These are phyloP conservation scores for Rhynchosporium agropyri DNA, from an alignment of 2,329 filamentous ascomycete genomes.

Conservation along the genomic window DNA sequence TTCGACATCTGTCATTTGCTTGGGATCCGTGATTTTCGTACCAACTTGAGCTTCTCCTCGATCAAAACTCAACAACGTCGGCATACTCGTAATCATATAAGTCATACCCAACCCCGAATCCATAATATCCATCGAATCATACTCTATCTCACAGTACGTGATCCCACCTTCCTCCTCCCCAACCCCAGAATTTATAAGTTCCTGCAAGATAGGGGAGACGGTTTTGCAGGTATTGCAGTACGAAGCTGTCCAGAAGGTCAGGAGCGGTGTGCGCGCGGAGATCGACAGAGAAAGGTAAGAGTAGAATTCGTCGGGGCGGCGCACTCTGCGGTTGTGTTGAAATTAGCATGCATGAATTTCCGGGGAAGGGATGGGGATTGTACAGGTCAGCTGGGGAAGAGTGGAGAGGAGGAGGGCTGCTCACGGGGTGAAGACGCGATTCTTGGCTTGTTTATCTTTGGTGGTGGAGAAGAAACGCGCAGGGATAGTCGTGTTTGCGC, in stretches of 20 bases:
- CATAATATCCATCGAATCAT: constrained; percentile 61
- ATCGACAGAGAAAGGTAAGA: constrained; percentile 59
- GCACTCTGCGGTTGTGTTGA: constrained; percentile 49
- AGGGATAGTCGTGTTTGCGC: not conserved
- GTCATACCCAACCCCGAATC: constrained; percentile 50
- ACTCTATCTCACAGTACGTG: constrained; percentile 56
- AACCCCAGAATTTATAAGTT: constrained; percentile 50
- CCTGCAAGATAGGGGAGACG: constrained; percentile 52
- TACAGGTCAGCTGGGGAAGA: constrained; percentile 20
- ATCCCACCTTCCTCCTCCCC: constrained; percentile 61
- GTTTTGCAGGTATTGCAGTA: constrained; percentile 58
- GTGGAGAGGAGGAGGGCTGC: constrained; percentile 29
- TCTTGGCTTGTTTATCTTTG: constrained; percentile 39
- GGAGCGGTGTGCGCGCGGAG: constrained; percentile 56
- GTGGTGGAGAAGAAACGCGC: constrained; percentile 30
- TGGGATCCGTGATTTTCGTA: constrained; percentile 54
- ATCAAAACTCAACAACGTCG: constrained; percentile 61
- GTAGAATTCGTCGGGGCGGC: constrained; percentile 56
- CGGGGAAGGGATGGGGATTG: constrained; percentile 3
- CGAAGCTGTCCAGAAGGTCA: constrained; percentile 63
- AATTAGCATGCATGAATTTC: constrained; percentile 6
- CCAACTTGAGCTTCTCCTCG: constrained; percentile 54
- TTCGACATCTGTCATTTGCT: constrained; percentile 51
- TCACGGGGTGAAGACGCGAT: constrained; percentile 48
- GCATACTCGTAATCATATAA: constrained; percentile 61